Conservation (phyloP, 805 yeast genomes). For the Clavispora vitiphila region DNA sequence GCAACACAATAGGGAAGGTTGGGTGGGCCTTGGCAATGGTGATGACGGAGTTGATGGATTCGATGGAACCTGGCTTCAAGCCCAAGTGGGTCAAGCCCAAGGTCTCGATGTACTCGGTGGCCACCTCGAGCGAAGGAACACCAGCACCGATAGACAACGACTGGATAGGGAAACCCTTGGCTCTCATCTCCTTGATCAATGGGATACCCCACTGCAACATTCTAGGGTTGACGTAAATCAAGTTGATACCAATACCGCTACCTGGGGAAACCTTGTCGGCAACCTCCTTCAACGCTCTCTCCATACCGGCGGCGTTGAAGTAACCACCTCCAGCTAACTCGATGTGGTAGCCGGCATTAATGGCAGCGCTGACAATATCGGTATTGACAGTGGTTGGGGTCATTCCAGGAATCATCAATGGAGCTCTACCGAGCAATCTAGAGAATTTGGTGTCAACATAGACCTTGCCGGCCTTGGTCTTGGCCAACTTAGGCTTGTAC, state of each 20-base stretch:
- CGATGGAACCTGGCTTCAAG: conserved; percentile 96
- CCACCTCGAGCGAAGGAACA: conserved; percentile 97
- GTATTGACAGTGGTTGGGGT: conserved; percentile 97
- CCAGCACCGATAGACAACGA: conserved; percentile 98
- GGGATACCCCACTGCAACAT: conserved; percentile 99
- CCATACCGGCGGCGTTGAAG: conserved; percentile 68
- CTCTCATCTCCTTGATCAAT: conserved; percentile 81
- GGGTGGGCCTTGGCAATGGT: conserved; percentile 95
- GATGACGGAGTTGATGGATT: conserved; percentile 81
- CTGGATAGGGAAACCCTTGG: conserved; percentile 91
- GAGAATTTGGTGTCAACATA: conserved; percentile 94
- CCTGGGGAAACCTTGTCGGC: conserved; percentile 70
- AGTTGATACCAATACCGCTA: conserved; percentile 83
- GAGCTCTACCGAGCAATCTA: conserved; percentile 87
- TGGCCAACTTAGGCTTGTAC: conserved; percentile 79
- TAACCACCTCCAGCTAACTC: conserved; percentile 99
- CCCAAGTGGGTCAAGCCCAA: conserved; percentile 92
- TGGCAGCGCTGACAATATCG: conserved; percentile 87
- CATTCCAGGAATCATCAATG: conserved; percentile 98
- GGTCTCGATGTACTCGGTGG: conserved; percentile 89
- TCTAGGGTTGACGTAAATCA: conserved; percentile 94
- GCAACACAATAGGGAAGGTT: conserved; percentile 90
- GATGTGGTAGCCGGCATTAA: conserved; percentile 94
- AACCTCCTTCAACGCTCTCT: conserved; percentile 69
- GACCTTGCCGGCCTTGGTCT: conserved; percentile 62